Base-by-base conservation (phyloP, 2,329 filamentous ascomycete species). In the Colletotrichum sp. region DNA sequence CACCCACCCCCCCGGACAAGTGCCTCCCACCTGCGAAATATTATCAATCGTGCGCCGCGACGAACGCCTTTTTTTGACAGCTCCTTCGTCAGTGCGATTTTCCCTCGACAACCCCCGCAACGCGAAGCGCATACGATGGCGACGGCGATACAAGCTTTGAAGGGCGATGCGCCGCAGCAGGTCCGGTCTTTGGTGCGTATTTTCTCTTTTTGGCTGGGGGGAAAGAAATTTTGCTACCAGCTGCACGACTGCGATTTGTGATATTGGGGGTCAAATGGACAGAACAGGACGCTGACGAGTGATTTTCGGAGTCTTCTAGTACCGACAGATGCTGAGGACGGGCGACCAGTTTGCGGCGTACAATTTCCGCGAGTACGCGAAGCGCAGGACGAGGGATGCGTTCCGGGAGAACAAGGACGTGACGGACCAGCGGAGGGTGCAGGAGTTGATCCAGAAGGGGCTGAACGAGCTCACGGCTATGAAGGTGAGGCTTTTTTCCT, bases 321-420 rank as follows among this genome's bases (percentile, higher is more conserved):
- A 98, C 87, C 96, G 97, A 79, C 96, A 96, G 82, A 89, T 99
- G 81, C 89, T 99, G 81, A 94, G 96, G 80, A 94, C 97, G 85
- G 93, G 95, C 78, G 90, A 91, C 77, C 95, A 98, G 83, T 99
- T 99, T 86, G 92, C 95, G 78, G 92, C 94, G 80, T 99, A 99
- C 89, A 99, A 99, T 88, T 99, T 98, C 90, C 93, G 97, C 87
- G 96, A 98, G 85, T 99, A 99, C 86, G 96, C 97, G 70, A 94
- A 93, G 86, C 93, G 97, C 83, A 92, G 96, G 85, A 98, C 97
- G 84, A 92, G 91, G 84, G 97, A 99, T 88, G 93, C 95, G 6
- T 99, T 99, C 86, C 92, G 94, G 81, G 95, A 98, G 84, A 91
- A 98, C 85, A 90, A 92, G 85, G 84, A 86, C 72, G 93, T 95